phyloP scores from a whole-genome alignment of 129 eudicot genomes.

The Flaveria ramosissima region DNA sequence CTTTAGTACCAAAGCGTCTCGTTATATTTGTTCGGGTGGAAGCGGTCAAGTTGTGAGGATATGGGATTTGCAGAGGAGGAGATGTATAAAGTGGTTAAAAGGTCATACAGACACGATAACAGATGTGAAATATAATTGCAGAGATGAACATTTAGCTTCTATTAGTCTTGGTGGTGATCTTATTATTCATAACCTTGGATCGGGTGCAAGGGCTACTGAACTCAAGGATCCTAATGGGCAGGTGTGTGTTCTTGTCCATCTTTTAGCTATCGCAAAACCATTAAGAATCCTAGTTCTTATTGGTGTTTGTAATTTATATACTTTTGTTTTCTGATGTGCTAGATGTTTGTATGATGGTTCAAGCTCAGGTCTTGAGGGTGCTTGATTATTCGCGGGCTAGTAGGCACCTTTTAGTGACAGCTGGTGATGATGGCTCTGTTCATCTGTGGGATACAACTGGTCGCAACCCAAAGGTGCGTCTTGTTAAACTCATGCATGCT shows the following conservation, averaged over 20 bases:
- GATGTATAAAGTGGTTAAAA: conserved; percentile 92
- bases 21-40: conserved; percentile 94
- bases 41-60: conserved; percentile 91
- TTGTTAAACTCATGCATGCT: conserved; percentile 3
- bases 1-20: conserved; percentile 89
- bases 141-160: conserved; percentile 96
- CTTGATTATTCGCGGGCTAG: conserved; percentile 98
- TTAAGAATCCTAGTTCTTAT: conserved; percentile 27
- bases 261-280: conserved; percentile 30
- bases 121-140: conserved; percentile 85
- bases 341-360: conserved; percentile 55
- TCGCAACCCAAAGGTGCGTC: conserved; percentile 83
- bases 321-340: conserved; percentile 44
- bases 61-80: conserved; percentile 96
- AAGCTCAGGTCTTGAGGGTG: conserved; percentile 89
- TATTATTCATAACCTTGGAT: conserved; percentile 90
- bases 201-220: conserved; percentile 82
- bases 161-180: conserved; percentile 84
- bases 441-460: conserved; percentile 97
- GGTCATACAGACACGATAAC: conserved; percentile 94
- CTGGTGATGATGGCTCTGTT: conserved; percentile 99
- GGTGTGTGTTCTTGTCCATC: conserved; percentile 45
- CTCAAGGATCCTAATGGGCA: conserved; percentile 90
- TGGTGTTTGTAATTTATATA: conserved; percentile 37
- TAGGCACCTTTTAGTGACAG: conserved; percentile 96